Percentiles rank a stretch among this genome's conserved stretches.
phyloP scores from a whole-genome alignment of 1,284 basidiomycete genomes.

The Retiboletus fuscus region DNA sequence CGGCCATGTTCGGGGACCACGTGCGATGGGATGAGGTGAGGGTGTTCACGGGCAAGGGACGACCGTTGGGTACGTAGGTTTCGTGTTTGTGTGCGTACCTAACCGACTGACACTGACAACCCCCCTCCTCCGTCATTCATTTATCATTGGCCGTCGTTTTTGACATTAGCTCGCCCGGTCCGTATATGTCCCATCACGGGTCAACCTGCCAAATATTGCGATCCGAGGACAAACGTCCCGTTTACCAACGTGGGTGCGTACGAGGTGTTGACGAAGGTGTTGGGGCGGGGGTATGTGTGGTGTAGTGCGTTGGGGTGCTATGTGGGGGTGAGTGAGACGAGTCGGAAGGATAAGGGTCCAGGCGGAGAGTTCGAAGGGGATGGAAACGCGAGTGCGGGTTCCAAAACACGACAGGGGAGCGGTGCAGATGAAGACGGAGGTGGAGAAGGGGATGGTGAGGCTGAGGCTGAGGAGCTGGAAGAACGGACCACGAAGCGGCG shows the following conservation, averaged over 20 bases:
- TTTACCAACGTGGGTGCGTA: constrained; percentile 80
- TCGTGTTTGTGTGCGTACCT: constrained; percentile 2
- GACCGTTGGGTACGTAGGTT: constrained; percentile 66
- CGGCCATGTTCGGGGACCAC: constrained; percentile 80
- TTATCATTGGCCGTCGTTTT: constrained; percentile 18
- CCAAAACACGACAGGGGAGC: no score
- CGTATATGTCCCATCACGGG: constrained; percentile 75
- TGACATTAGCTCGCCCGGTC: constrained; percentile 65
- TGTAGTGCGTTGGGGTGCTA: constrained; percentile 69
- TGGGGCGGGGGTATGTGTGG: constrained; percentile 77
- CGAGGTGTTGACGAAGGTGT: constrained; percentile 64
- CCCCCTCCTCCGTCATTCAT: constrained; percentile 7
- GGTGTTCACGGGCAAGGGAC: constrained; percentile 68
- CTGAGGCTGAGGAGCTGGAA: constrained; percentile 14
- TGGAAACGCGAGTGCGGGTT: background rate
- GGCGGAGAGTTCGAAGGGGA: constrained; percentile 1
- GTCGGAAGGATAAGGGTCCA: background rate
- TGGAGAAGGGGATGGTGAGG: background rate
- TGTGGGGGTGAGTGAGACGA: constrained; percentile 37
- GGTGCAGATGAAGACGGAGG: background rate
- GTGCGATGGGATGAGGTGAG: constrained; percentile 76
- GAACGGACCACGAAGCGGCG: constrained; percentile 32
- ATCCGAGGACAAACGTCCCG: constrained; percentile 81
- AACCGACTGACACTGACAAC: background rate
- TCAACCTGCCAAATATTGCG: constrained; percentile 72